Percentiles rank a stretch among this genome's conserved stretches.
phyloP scores from a whole-genome alignment of 768 basidiomycete species.

The Tricholoma sp. region DNA sequence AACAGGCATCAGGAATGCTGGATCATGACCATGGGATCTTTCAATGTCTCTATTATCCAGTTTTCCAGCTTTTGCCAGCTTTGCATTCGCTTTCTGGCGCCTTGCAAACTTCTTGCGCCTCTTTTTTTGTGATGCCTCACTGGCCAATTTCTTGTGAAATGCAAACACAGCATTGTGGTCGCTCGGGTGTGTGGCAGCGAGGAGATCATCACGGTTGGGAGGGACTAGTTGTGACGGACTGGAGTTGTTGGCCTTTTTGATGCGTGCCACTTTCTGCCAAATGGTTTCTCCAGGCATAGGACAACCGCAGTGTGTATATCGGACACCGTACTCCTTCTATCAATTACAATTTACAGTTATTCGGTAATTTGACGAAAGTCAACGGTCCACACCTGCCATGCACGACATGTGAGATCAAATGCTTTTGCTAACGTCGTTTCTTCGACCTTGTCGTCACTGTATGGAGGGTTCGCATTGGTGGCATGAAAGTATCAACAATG shows the following conservation, averaged over 20 bases:
- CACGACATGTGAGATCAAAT: slow-evolving; percentile 21
- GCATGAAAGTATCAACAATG: neutral
- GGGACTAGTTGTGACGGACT: slow-evolving; percentile 27
- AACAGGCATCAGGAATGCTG: too few relatives aligned
- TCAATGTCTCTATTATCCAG: neutral
- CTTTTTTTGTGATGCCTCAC: too few relatives aligned
- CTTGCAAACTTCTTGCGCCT: too few relatives aligned
- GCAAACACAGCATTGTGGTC: slow-evolving; percentile 13
- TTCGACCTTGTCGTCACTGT: slow-evolving; percentile 31
- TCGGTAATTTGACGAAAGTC: neutral
- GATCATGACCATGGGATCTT: slow-evolving; percentile 16
- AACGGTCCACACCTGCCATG: slow-evolving; percentile 16
- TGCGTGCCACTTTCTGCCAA: slow-evolving; percentile 33
- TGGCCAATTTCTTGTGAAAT: neutral
- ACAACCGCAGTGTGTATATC: slow-evolving; percentile 55
- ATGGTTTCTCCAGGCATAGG: too few relatives aligned
- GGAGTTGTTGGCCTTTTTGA: slow-evolving; percentile 10
- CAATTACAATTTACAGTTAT: neutral
- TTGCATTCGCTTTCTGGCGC: too few relatives aligned
- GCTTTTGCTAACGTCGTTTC: too few relatives aligned
- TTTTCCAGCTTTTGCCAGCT: too few relatives aligned
- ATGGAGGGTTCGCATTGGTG: neutral
- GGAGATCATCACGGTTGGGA: slow-evolving; percentile 25
- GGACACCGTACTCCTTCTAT: slow-evolving; percentile 38
- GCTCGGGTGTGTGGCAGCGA: slow-evolving; percentile 53